Percentiles rank a stretch among this genome's conserved stretches.
Evolutionary conservation across 202 grass and related monocot genomes (phyloP).

Genomic region (Panicum hallii): DNA sequence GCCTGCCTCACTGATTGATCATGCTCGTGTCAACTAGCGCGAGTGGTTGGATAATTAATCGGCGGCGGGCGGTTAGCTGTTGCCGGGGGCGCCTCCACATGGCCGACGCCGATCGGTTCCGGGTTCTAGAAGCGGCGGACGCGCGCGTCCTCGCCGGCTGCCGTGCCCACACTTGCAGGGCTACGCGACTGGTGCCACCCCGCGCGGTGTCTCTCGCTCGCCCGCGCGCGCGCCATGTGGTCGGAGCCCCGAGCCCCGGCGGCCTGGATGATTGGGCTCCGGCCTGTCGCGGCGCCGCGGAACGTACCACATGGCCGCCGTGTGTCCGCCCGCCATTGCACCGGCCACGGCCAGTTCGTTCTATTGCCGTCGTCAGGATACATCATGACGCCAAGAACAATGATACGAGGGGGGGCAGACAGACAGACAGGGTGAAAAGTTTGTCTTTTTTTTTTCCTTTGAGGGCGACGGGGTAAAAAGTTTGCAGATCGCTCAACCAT

Average conservation of each 20-base stretch:
- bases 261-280: background rate
- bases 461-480: background rate
- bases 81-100: slow-evolving; percentile 27
- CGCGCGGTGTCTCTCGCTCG: background rate
- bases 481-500: background rate
- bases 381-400: too few species aligned
- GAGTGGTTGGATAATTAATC: background rate
- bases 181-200: background rate
- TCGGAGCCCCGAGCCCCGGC: background rate
- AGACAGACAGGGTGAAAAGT: too few species aligned
- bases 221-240: background rate
- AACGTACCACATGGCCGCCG: slow-evolving; percentile 1
- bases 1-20: background rate
- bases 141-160: background rate
- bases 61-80: slow-evolving; percentile 27
- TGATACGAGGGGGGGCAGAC: too few species aligned
- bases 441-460: too few species aligned
- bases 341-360: too few species aligned
- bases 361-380: too few species aligned
- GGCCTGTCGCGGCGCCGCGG: background rate
- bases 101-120: background rate
- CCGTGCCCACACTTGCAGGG: background rate
- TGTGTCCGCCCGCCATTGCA: slow-evolving; percentile 1
- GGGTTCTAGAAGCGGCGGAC: background rate
- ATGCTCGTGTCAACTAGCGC: background rate